phyloP scores from a whole-genome alignment of 2,329 filamentous ascomycete genomes.

The Xylariaceae sp. region DNA sequence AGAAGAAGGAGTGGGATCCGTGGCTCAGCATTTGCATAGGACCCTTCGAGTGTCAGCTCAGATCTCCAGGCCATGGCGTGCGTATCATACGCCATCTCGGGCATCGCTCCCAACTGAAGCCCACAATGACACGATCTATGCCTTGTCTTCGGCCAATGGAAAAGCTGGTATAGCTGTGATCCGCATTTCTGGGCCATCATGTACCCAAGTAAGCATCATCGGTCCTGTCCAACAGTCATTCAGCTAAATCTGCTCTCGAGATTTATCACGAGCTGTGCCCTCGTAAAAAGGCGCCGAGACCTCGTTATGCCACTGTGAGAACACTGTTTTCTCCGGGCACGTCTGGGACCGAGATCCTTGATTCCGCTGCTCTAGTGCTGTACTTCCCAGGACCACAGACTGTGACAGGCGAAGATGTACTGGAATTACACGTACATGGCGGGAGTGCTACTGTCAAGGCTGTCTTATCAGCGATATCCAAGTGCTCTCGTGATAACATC shows the following conservation, averaged over 20 bases:
- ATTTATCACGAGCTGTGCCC: conserved; percentile 50
- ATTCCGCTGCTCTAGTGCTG: conserved; percentile 73
- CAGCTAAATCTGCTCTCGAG: conserved; percentile 32
- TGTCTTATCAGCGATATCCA: conserved; percentile 70
- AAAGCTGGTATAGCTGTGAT: conserved; percentile 87
- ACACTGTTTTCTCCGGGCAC: conserved; percentile 57
- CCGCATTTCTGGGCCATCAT: conserved; percentile 75
- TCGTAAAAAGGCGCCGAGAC: conserved; percentile 38
- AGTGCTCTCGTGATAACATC: conserved; percentile 33
- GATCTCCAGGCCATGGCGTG: conserved; percentile 2
- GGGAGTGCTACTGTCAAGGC: conserved; percentile 84
- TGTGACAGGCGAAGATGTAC: conserved; percentile 84
- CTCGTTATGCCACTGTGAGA: conserved; percentile 63
- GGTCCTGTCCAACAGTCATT: conserved; percentile 3
- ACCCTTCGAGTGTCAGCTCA: not conserved
- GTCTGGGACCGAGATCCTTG: conserved; percentile 52
- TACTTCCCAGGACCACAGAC: conserved; percentile 78
- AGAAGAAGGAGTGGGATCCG: conserved; percentile 3
- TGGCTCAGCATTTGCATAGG: conserved; percentile 2
- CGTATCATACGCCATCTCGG: conserved; percentile 6
- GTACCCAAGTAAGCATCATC: conserved; percentile 37
- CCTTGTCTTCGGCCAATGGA: conserved; percentile 79
- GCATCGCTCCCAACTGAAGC: conserved; percentile 5
- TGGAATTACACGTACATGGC: conserved; percentile 93
- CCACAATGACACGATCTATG: conserved; percentile 71